These are phyloP conservation scores for Catharanthus roseus DNA, from an alignment of 257 asterid genomes.

Conservation along the genomic window DNA sequence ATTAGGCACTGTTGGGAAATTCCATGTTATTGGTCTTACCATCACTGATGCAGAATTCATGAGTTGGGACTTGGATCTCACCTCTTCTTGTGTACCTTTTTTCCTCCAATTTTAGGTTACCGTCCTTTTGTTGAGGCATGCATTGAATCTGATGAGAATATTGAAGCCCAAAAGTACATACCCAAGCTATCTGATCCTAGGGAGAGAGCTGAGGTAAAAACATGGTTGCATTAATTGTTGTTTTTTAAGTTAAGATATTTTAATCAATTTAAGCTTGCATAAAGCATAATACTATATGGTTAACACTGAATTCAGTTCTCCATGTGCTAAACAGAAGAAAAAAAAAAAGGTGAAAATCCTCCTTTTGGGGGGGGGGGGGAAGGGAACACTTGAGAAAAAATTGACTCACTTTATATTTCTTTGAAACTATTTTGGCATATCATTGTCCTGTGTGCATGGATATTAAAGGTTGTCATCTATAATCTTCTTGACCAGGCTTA, in stretches of 20 bases:
- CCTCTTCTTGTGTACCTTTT: neutral
- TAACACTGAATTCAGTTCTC: neutral
- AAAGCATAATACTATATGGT: neutral
- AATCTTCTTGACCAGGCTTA: slow-evolving; percentile 51
- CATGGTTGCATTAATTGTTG: slow-evolving; percentile 1
- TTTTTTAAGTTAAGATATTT: neutral
- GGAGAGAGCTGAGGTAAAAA: slow-evolving; percentile 84
- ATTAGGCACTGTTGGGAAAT: neutral
- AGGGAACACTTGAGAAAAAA: too few relatives aligned
- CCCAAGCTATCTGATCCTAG: slow-evolving; percentile 80
- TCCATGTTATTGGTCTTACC: neutral
- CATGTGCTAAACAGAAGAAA: too few relatives aligned
- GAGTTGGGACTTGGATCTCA: slow-evolving; percentile 1
- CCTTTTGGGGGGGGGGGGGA: too few relatives aligned
- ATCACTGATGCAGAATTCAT: neutral
- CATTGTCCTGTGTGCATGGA: neutral
- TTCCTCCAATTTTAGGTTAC: slow-evolving; percentile 49
- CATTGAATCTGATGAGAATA: slow-evolving; percentile 77
- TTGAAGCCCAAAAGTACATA: slow-evolving; percentile 81
- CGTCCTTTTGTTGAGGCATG: slow-evolving; percentile 99
- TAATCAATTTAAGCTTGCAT: neutral
- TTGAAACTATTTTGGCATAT: neutral
- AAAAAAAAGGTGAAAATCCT: neutral
- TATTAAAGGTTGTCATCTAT: neutral
- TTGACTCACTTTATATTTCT: too few relatives aligned